Evolutionary conservation across 2,329 filamentous ascomycete genomes (phyloP).

Genomic region (Epicoccum sorghinum): DNA sequence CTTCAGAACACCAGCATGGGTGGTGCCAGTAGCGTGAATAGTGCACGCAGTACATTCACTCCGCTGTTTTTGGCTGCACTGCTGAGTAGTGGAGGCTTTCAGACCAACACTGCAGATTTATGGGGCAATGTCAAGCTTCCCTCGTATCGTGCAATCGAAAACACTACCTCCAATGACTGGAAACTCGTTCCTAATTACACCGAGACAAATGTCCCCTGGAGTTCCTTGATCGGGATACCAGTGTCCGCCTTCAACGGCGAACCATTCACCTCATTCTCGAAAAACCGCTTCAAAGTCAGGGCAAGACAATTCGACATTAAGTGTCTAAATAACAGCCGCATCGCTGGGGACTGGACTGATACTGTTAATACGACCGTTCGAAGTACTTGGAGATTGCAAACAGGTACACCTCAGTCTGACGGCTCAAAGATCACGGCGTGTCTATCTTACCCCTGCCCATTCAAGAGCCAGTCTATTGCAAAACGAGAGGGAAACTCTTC

Average conservation of each 20-base stretch:
- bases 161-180: slow-evolving; percentile 27
- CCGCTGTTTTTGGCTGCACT: slow-evolving; percentile 32
- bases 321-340: slow-evolving; percentile 27
- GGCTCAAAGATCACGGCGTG: slow-evolving; percentile 10
- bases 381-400: slow-evolving; percentile 7
- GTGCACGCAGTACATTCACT: slow-evolving; percentile 25
- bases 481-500: not conserved
- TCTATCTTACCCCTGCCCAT: slow-evolving; percentile 24
- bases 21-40: slow-evolving; percentile 20
- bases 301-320: slow-evolving; percentile 36
- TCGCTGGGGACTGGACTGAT: not conserved
- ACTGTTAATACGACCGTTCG: not conserved
- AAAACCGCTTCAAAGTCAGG: slow-evolving; percentile 30
- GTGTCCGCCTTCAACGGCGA: slow-evolving; percentile 11
- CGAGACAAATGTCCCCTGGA: slow-evolving; percentile 27
- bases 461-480: slow-evolving; percentile 24
- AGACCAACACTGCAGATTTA: slow-evolving; percentile 30
- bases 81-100: slow-evolving; percentile 31
- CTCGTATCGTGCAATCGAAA: slow-evolving; percentile 27
- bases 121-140: slow-evolving; percentile 41
- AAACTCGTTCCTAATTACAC: slow-evolving; percentile 18
- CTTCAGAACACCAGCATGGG: slow-evolving; percentile 16
- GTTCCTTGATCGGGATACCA: slow-evolving; percentile 36
- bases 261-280: not conserved
- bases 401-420: not conserved